Evolutionary conservation across 2,329 filamentous ascomycete species (phyloP), one percentile per base, ranked within the genome.

Genomic region (Aspergillus alliaceus): DNA sequence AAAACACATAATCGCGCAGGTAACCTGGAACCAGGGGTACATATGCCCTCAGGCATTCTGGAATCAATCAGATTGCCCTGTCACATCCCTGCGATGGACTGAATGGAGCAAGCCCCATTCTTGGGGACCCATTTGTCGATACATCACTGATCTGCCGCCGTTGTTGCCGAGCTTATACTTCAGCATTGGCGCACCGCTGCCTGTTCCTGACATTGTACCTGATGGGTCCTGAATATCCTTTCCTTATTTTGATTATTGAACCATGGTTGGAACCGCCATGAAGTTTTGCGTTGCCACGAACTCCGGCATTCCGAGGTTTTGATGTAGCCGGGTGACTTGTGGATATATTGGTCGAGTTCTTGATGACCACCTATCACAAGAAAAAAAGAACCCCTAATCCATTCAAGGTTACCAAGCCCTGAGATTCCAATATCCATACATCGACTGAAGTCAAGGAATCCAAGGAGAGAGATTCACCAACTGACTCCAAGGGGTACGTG

Each of bases 1-100:
- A 24, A 42, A 42, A 42, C 25, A 47, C 24, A 18, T 24, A 47
- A 47, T 27, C 25, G 27, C 18, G 8, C 25, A 47, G 44, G 44
- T 18, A 47, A 47, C 50, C 25, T 42, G 50, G 35, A 47, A 47
- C 50, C 50, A 52, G 50, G 35, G 50, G 22, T 51, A 32, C 48
- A 32, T 42, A 22, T 31, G 50, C 9, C 35, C 24, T 18, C 6
- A 42, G 18, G 24, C 24, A 52, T 42, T 52, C 50, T 40, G 39
- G 50, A 52, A 40, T 32, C 15, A 12, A n/a, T 52, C 24, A 39
- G 20, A n/a, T 52, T 11, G 34, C 12, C 34, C 35, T 52, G 39
- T 42, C 34, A 52, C 50, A 52, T 42, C 29, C 49, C 22, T 46
- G 37, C 20, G 24, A 47, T 47, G 25, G 25, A 18, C n/a, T 11